Percentiles rank a stretch among this genome's conserved stretches.
Conservation (phyloP, 495 filamentous ascomycete species). For the Evernia prunastri region DNA sequence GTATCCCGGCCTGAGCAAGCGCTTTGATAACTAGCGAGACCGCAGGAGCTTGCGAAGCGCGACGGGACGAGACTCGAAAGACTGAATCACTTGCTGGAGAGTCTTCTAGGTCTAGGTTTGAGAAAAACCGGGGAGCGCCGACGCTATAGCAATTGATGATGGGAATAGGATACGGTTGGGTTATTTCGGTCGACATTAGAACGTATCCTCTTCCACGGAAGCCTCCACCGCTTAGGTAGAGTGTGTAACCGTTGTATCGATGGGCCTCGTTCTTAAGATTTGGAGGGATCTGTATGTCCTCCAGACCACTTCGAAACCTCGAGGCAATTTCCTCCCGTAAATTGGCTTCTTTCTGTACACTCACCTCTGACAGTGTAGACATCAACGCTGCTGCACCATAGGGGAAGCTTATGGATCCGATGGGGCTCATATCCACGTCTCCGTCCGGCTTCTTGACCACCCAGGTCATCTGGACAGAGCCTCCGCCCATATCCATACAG, state of each 20-base stretch:
- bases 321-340: constrained; percentile 52
- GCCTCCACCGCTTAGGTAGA: constrained; percentile 85
- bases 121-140: constrained; percentile 51
- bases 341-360: constrained; percentile 34
- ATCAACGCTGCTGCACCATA: constrained; percentile 83
- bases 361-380: constrained; percentile 45
- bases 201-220: constrained; percentile 89
- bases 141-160: constrained; percentile 77
- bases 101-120: constrained; percentile 36
- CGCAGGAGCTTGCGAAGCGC: constrained; percentile 75
- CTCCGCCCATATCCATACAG: constrained; percentile 85
- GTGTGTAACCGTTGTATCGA: constrained; percentile 52
- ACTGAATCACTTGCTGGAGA: constrained; percentile 36
- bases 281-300: constrained; percentile 48
- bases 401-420: constrained; percentile 52
- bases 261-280: constrained; percentile 39
- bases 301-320: constrained; percentile 57
- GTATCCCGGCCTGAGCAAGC: constrained; percentile 47
- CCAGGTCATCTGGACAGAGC: constrained; percentile 87
- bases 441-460: constrained; percentile 51
- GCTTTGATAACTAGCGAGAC: constrained; percentile 71
- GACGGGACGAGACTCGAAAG: constrained; percentile 76
- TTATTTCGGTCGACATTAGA: constrained; percentile 59
- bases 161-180: constrained; percentile 75
- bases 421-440: constrained; percentile 43